Base-by-base conservation (phyloP, 352 stramenopile species). In the Pythium utonaiense region DNA sequence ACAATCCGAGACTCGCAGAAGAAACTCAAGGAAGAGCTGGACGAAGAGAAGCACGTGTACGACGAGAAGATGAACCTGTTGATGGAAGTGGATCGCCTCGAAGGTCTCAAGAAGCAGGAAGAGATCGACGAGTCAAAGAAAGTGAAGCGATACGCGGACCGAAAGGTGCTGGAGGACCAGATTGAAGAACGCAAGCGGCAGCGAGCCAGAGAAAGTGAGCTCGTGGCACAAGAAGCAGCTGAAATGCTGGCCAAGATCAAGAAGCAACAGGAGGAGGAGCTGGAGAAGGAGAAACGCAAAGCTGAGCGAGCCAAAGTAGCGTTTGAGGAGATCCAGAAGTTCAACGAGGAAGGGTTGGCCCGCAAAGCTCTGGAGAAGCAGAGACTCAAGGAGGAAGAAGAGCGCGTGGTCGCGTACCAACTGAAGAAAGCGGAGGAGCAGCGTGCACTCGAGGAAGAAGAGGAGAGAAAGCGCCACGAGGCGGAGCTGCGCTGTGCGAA, bases 1-100 rank as follows among this genome's bases (percentile, higher is more conserved):
- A 96, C 90, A 27, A 98, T 98, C 66, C 91, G 95, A 27, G 95
- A 98, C 68, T 77, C 97, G 66, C 93, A 98, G 65, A 77, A 89
- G 10, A 77, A 87, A 53, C 67, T 90, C 31, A 80, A 88, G 48
- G 59, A 80, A 27, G 70, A 80, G 19, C 65, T 89, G 1, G 80
- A 88, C 66, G 77, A 89, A 8, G 73, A 86, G 12, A 83, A 96
- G 25, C 72, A 88, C 27, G 75, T 96, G 62, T 97, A 98, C 74
- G 92, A 98, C 51, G 79, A 93, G 19, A 89, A 96, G 53, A 96
- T 98, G 86, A 96, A 98, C 53, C 73, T 97, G 44, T 75, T 96
- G 44, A 98, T 98, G 93, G 93, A 98, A 70, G 88, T 98, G 44
- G 87, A 98, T 69, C 86, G 95, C 1, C 77, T 98, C 16, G 81